Evolutionary conservation across 2,329 filamentous ascomycete species (phyloP).

Genomic region (Decorospora gaudefroyi): DNA sequence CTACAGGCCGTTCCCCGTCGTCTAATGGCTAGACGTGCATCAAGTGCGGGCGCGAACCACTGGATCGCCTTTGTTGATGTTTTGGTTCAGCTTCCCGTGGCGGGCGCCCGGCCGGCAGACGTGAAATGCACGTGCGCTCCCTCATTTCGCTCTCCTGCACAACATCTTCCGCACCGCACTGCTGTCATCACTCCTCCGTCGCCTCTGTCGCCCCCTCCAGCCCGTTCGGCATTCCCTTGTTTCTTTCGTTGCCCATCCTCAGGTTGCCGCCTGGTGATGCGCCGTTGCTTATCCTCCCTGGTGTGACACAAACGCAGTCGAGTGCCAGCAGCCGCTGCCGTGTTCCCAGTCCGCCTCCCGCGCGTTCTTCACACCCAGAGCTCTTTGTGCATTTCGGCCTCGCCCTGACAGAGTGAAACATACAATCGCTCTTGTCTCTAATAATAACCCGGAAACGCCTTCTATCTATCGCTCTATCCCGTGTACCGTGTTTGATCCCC

Average conservation of each 20-base stretch:
- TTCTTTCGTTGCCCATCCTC: slow-evolving; percentile 34
- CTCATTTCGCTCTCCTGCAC: slow-evolving; percentile 30
- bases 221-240: slow-evolving; percentile 33
- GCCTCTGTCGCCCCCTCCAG: slow-evolving; percentile 27
- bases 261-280: slow-evolving; percentile 41
- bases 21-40: slow-evolving; percentile 17
- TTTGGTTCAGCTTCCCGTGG: slow-evolving; percentile 14
- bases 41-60: slow-evolving; percentile 19
- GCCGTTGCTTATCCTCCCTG: slow-evolving; percentile 30
- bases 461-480: slow-evolving; percentile 7
- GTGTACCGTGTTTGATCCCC: slow-evolving; percentile 8
- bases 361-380: slow-evolving; percentile 33
- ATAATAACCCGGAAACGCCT: slow-evolving; percentile 5
- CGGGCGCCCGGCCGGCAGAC: slow-evolving; percentile 11
- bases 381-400: slow-evolving; percentile 23
- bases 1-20: slow-evolving; percentile 19
- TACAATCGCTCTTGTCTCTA: slow-evolving; percentile 18
- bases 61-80: slow-evolving; percentile 27
- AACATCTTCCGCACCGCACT: slow-evolving; percentile 32
- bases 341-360: slow-evolving; percentile 24
- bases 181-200: slow-evolving; percentile 25
- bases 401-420: slow-evolving; percentile 26
- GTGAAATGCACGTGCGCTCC: slow-evolving; percentile 13
- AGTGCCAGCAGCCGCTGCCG: slow-evolving; percentile 30
- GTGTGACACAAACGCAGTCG: slow-evolving; percentile 37